Evolutionary conservation across 768 basidiomycete species (phyloP).

Genomic region (Paxillus rubicundulus): DNA sequence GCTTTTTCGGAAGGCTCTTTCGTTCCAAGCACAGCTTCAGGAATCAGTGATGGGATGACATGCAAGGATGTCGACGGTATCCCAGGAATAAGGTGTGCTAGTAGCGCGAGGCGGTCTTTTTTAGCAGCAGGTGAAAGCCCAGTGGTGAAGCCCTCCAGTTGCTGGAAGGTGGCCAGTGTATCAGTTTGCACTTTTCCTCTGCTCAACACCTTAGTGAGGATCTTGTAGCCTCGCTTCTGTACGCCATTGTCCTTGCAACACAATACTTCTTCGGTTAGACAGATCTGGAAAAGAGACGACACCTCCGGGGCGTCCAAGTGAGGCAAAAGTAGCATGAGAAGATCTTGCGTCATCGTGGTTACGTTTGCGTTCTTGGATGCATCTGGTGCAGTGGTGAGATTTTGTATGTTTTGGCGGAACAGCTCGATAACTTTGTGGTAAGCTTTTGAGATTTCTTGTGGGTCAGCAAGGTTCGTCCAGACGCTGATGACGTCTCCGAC

Average conservation of each 20-base stretch:
- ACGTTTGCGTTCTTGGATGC: constrained; percentile 40
- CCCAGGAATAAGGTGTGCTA: constrained; percentile 62
- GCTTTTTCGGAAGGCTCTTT: constrained; percentile 97
- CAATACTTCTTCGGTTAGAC: constrained; percentile 65
- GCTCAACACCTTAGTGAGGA: constrained; percentile 73
- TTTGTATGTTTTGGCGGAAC: constrained; percentile 61
- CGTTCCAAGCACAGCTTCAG: constrained; percentile 92
- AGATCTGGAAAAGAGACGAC: constrained; percentile 63
- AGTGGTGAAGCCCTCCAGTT: constrained; percentile 61
- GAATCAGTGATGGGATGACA: constrained; percentile 83
- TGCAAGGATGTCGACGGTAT: constrained; percentile 75
- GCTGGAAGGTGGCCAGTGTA: constrained; percentile 57
- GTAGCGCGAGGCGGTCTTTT: constrained; percentile 84
- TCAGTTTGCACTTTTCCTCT: constrained; percentile 53
- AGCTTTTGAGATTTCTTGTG: constrained; percentile 77
- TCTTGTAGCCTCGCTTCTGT: constrained; percentile 95
- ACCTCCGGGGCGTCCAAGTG: constrained; percentile 63
- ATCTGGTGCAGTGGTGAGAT: constrained; percentile 32
- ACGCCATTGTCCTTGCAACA: constrained; percentile 79
- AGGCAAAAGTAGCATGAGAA: constrained; percentile 81
- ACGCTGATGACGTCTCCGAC: constrained; percentile 85
- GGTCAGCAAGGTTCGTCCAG: constrained; percentile 82
- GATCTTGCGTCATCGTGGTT: constrained; percentile 71
- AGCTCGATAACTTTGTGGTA: constrained; percentile 75
- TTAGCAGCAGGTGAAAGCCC: constrained; percentile 82